Base-by-base conservation (phyloP, 306 rosid species). In the Vigna hirtella region DNA sequence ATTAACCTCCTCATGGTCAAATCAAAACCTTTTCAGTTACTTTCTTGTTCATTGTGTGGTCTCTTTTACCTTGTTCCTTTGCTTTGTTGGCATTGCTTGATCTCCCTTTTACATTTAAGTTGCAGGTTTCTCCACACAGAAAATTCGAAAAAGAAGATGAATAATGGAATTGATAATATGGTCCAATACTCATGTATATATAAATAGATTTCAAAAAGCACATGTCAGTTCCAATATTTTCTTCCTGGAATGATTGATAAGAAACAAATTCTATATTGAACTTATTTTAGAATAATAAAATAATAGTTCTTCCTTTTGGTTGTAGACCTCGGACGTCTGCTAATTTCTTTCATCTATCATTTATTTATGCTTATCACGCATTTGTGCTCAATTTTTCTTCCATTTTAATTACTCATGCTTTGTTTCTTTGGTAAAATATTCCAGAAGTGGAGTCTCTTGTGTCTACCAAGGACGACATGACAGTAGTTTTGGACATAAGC, bases 31-130 rank as follows among this genome's bases (percentile, higher is more conserved):
- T 66, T 30, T 56, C 22, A 18, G 7, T 68, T 24, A 45, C 61
- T 30, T 14, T 30, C 20, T 15, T n/a, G 24, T 52, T 80, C 50
- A 45, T 56, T 69, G 61, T 69, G 32, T 48, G 65, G 24, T 48
- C 62, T 70, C 51, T 49, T 26, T 51, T 57, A 30, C 68, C 38
- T 5, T 56, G 51, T 38, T 51, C 9, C 30, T n/a, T 48, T 45
- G 50, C 20, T 47, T 49, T 57, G 57, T 16, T 36, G 67, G 43
- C 45, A 4, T 32, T 68, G 48, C 9, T 68, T 45, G 51, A 43
- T 49, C n/a, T 9, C n/a, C 9, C 26, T 3, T 52, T 3, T 24
- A 24, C 57, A 47, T 69, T 15, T 8, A 28, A 42, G 57, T 67
- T 48, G n/a, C 38, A 6, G 20, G 55, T 55, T 38, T 32, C 2